phyloP scores from a whole-genome alignment of 2,329 filamentous ascomycete species.

The Orbilia blumenaviensis region DNA sequence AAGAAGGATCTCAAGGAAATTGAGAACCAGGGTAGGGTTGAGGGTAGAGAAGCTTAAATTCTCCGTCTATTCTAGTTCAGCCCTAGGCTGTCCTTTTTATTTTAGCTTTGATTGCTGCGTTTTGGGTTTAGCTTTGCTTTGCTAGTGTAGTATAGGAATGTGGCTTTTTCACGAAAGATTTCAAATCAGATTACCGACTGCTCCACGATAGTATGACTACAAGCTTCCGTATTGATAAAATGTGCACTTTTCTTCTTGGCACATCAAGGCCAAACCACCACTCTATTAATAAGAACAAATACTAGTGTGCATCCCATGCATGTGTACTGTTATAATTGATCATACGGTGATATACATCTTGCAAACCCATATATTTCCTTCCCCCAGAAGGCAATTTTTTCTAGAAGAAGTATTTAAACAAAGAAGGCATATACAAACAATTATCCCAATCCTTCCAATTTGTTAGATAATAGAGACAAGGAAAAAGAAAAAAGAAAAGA shows the following conservation, averaged over 20 bases:
- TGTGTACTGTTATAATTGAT: neutral
- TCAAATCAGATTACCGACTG: constrained; percentile 4
- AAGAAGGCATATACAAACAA: constrained; percentile 11
- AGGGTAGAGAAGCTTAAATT: constrained; percentile 7
- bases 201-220: neutral
- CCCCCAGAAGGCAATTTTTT: neutral
- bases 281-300: neutral
- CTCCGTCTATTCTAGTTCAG: neutral
- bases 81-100: neutral
- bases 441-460: constrained; percentile 22
- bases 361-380: constrained; percentile 1
- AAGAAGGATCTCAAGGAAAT: constrained; percentile 59
- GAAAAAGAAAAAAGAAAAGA: neutral
- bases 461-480: neutral
- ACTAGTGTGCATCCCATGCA: neutral
- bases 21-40: constrained; percentile 21
- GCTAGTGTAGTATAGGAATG: neutral
- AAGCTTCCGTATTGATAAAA: neutral
- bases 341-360: constrained; percentile 16
- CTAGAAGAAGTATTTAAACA: neutral
- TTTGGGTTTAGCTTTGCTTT: neutral
- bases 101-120: neutral
- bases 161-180: constrained; percentile 9
- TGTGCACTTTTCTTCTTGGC: neutral
- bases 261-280: too few relatives aligned